phyloP scores from a whole-genome alignment of 2,329 filamentous ascomycete species.

The Pseudogymnoascus sp. region DNA sequence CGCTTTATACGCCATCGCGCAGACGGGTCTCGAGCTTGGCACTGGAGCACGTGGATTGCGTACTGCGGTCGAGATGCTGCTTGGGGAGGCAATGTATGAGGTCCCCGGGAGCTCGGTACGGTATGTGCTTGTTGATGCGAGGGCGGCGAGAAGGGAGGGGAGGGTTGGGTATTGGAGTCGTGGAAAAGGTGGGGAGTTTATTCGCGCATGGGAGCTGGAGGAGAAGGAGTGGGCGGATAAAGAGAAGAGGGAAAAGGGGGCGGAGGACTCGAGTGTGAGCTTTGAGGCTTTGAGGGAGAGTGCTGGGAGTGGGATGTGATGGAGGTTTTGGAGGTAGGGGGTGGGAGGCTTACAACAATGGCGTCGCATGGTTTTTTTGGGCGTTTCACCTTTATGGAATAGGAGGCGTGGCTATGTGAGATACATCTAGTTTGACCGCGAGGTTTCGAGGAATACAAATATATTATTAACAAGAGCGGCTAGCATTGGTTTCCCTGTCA shows the following conservation, averaged over 20 bases:
- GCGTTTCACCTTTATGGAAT: neutral
- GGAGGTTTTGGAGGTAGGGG: neutral
- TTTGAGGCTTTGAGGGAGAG: constrained; percentile 25
- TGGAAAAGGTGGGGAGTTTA: constrained; percentile 60
- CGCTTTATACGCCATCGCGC: constrained; percentile 73
- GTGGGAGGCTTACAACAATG: neutral
- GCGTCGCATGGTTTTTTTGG: neutral
- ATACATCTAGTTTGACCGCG: neutral
- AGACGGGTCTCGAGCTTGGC: constrained; percentile 49
- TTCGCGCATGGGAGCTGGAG: constrained; percentile 59
- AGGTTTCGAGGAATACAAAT: neutral
- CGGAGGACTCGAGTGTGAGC: constrained; percentile 13
- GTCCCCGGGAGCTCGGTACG: constrained; percentile 54
- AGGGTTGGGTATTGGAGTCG: constrained; percentile 57
- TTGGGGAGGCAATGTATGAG: constrained; percentile 75
- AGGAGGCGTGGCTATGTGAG: neutral
- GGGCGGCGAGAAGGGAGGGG: constrained; percentile 53
- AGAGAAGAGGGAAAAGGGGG: constrained; percentile 7
- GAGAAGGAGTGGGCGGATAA: constrained; percentile 31
- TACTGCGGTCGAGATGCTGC: constrained; percentile 70
- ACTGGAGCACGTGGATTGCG: constrained; percentile 75
- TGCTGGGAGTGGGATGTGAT: constrained; percentile 23
- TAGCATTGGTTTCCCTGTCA: neutral
- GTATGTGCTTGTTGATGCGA: constrained; percentile 60
- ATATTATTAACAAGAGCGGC: neutral